These are phyloP conservation scores for Calonectria pseudoreteaudii DNA, from an alignment of 2,329 filamentous ascomycete genomes.

Conservation along the genomic window DNA sequence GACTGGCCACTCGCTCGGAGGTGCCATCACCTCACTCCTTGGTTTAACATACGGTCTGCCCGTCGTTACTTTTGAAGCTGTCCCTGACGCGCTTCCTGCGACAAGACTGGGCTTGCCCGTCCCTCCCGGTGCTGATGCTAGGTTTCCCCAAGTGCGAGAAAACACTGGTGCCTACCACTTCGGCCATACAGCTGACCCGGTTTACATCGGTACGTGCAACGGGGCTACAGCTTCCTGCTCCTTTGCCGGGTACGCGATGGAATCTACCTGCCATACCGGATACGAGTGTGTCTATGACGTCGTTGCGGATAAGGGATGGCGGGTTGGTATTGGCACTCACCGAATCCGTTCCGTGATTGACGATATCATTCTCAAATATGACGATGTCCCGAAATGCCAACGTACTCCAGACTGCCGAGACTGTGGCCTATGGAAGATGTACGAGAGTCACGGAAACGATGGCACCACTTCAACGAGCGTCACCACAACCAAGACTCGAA, in stretches of 20 bases:
- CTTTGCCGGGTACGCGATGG: conserved; percentile 91
- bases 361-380: conserved; percentile 87
- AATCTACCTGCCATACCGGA: conserved; percentile 92
- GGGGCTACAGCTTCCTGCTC: conserved; percentile 90
- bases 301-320: conserved; percentile 90
- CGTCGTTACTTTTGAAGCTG: conserved; percentile 92
- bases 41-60: conserved; percentile 92
- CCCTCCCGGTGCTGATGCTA: conserved; percentile 81
- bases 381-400: conserved; percentile 81
- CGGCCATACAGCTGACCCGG: conserved; percentile 94
- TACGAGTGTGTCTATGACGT: conserved; percentile 92
- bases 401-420: conserved; percentile 86
- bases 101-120: conserved; percentile 85
- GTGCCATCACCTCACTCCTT: conserved; percentile 87
- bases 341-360: conserved; percentile 89
- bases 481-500: conserved; percentile 73
- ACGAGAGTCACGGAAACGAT: conserved; percentile 89
- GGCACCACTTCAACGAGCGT: conserved; percentile 73
- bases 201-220: conserved; percentile 95
- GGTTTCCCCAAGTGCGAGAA: conserved; percentile 75
- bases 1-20: conserved; percentile 91
- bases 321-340: conserved; percentile 90
- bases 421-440: conserved; percentile 94
- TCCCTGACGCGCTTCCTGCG: conserved; percentile 90
- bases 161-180: conserved; percentile 89